Evolutionary conservation across 345 rosid species (phyloP).

Genomic region (Salix arbutifolia): DNA sequence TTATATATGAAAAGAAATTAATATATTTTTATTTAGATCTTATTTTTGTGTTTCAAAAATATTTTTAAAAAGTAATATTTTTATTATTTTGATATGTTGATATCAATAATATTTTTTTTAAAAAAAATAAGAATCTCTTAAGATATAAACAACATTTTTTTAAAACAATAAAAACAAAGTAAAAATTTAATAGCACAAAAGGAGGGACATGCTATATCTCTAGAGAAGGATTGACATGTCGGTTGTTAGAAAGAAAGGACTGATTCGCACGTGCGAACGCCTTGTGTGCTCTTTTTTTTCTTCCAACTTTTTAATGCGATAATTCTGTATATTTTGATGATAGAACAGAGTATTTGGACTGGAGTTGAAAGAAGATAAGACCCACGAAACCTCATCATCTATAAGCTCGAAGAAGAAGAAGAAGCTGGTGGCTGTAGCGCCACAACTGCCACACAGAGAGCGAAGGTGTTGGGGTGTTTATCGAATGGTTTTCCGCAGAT

Average conservation of each 20-base stretch:
- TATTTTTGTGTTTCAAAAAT: no score
- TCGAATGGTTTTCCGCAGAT: conserved; percentile 24
- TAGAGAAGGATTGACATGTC: not conserved
- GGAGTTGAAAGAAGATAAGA: conserved; percentile 6
- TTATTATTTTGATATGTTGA: no score
- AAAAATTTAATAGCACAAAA: no score
- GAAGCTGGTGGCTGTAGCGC: conserved; percentile 11
- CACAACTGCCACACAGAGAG: not conserved
- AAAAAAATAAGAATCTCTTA: no score
- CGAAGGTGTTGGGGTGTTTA: not conserved
- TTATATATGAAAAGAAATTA: no score
- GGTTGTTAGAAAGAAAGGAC: not conserved
- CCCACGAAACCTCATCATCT: not conserved
- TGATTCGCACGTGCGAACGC: not conserved
- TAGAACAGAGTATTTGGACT: not conserved
- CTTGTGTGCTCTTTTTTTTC: not conserved
- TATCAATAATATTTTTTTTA: no score
- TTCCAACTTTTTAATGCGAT: no score
- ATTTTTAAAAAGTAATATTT: no score
- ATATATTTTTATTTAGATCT: no score
- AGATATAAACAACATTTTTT: no score
- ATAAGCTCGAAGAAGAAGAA: not conserved
- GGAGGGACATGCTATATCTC: no score
- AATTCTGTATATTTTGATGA: not conserved
- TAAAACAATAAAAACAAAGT: no score